These are phyloP conservation scores for Annulohypoxylon moriforme DNA, from an alignment of 495 filamentous ascomycete genomes.

Conservation along the genomic window DNA sequence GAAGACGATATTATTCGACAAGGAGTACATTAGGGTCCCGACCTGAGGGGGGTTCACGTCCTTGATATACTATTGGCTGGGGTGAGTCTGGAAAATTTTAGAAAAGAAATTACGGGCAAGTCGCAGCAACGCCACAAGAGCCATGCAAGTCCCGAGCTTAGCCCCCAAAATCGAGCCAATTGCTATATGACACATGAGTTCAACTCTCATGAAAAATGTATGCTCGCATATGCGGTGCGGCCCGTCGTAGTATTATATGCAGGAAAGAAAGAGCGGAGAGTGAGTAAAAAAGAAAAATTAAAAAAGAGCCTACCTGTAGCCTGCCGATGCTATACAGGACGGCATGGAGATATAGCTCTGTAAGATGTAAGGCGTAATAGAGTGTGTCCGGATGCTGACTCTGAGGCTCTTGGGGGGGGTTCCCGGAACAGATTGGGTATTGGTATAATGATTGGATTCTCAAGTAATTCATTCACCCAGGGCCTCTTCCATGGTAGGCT, in stretches of 20 bases:
- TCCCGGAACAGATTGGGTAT: slow-evolving; percentile 1
- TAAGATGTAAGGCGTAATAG: slow-evolving; percentile 16
- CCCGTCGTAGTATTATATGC: slow-evolving; percentile 14
- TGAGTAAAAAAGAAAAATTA: neutral
- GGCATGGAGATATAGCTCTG: neutral
- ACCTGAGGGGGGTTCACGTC: no score
- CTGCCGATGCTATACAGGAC: slow-evolving; percentile 19
- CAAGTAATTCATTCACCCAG: neutral
- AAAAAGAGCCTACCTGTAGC: slow-evolving; percentile 15
- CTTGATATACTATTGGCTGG: neutral
- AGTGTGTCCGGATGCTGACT: neutral
- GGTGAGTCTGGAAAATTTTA: neutral
- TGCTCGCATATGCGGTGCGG: slow-evolving; percentile 27
- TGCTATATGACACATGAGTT: slow-evolving; percentile 16
- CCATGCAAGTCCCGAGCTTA: neutral
- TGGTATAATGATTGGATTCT: slow-evolving; percentile 24
- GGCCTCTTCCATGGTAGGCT: neutral
- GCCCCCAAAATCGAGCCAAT: slow-evolving; percentile 28
- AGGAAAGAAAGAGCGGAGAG: slow-evolving; percentile 9
- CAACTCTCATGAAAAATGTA: neutral
- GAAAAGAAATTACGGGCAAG: neutral
- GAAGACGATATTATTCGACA: slow-evolving; percentile 3
- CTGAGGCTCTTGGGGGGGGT: slow-evolving; percentile 20
- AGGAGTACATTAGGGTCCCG: neutral
- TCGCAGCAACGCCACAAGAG: slow-evolving; percentile 9